These are phyloP conservation scores for Tolypocladium ovalisporum DNA, from an alignment of 2,329 filamentous ascomycete genomes.

Conservation along the genomic window DNA sequence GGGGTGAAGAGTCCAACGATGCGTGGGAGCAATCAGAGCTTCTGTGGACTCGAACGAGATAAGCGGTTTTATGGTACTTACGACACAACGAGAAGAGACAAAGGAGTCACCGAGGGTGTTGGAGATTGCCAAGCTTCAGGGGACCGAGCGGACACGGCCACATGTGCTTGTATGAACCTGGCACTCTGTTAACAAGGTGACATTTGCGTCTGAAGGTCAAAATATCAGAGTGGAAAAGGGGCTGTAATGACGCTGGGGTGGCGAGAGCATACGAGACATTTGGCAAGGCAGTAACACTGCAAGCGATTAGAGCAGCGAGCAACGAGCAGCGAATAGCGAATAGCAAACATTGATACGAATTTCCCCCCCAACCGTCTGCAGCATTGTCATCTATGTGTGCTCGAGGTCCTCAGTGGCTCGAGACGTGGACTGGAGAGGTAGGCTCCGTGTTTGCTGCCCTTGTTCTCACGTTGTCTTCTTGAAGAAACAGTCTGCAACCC, in stretches of 20 bases:
- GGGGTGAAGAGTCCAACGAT: not conserved
- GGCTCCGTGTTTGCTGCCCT: too few relatives aligned
- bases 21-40: not conserved
- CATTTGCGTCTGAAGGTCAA: not conserved
- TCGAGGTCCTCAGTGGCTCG: not conserved
- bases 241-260: not conserved
- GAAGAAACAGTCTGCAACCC: too few relatives aligned
- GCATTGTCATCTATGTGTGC: not conserved
- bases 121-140: not conserved
- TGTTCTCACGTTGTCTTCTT: too few relatives aligned
- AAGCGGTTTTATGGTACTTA: not conserved
- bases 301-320: not conserved
- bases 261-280: not conserved
- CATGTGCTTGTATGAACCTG: not conserved
- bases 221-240: not conserved
- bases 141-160: not conserved
- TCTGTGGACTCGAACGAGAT: not conserved
- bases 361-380: too few relatives aligned
- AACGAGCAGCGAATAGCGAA: not conserved
- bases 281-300: not conserved
- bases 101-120: not conserved
- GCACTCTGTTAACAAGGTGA: not conserved
- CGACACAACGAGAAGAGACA: not conserved
- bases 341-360: not conserved
- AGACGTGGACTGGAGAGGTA: not conserved